Conservation (phyloP, 2,329 filamentous ascomycete genomes). For the Coleophoma cylindrospora region DNA sequence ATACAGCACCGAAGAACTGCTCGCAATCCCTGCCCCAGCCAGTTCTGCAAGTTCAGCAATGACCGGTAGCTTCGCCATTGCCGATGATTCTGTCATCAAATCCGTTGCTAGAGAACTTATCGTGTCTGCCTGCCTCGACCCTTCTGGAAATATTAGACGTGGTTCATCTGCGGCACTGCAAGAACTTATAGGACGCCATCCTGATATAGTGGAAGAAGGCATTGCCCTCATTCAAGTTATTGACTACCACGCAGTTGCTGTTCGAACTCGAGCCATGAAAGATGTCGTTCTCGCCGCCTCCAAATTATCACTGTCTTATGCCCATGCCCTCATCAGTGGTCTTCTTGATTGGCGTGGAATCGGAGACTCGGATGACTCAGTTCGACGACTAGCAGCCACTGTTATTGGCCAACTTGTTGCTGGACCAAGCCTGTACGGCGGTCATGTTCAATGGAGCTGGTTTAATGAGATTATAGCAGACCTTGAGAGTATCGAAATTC, state of each 20-base stretch:
- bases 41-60: not conserved
- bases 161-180: conserved; percentile 92
- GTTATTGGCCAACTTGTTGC: conserved; percentile 58
- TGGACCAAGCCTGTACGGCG: not conserved
- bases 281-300: conserved; percentile 70
- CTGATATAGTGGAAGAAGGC: conserved; percentile 74
- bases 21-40: conserved; percentile 45
- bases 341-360: conserved; percentile 84
- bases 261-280: conserved; percentile 76
- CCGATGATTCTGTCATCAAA: conserved; percentile 56
- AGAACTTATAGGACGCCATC: conserved; percentile 89
- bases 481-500: not conserved
- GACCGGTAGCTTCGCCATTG: conserved; percentile 23
- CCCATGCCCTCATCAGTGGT: conserved; percentile 62
- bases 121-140: conserved; percentile 77
- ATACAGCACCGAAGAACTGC: conserved; percentile 76
- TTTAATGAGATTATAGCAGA: not conserved
- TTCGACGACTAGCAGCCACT: conserved; percentile 65
- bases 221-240: conserved; percentile 85
- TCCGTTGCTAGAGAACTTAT: conserved; percentile 77
- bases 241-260: conserved; percentile 88
- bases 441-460: not conserved
- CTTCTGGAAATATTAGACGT: conserved; percentile 87
- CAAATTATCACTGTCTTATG: conserved; percentile 59
- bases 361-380: conserved; percentile 70